Percentiles rank a stretch among this genome's conserved stretches.
Conservation (phyloP, 2,329 filamentous ascomycete species). For the Neonectria ditissima region DNA sequence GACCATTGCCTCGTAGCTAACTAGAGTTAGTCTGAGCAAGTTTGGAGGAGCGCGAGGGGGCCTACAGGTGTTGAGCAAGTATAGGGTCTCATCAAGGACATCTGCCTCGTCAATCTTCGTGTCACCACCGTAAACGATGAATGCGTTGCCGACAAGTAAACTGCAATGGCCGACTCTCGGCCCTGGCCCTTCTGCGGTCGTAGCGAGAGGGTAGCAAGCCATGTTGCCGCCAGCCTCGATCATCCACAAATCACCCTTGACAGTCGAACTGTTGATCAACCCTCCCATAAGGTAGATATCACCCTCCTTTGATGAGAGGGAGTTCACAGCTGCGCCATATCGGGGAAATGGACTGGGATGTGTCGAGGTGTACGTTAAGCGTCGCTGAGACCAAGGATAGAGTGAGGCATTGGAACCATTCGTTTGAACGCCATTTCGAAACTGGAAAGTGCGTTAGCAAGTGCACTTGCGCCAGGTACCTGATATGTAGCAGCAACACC, state of each 20-base stretch:
- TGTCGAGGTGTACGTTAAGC: slow-evolving; percentile 84
- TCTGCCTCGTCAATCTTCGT: slow-evolving; percentile 97
- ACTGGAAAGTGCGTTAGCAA: slow-evolving; percentile 50
- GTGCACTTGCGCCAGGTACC: slow-evolving; percentile 1
- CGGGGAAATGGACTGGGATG: slow-evolving; percentile 91
- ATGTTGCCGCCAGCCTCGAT: slow-evolving; percentile 90
- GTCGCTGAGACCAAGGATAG: slow-evolving; percentile 95
- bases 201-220: slow-evolving; percentile 90
- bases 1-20: slow-evolving; percentile 98
- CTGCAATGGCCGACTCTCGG: slow-evolving; percentile 95
- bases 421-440: slow-evolving; percentile 64
- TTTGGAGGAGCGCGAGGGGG: slow-evolving; percentile 33
- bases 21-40: slow-evolving; percentile 31
- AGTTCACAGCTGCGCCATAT: slow-evolving; percentile 96
- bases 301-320: slow-evolving; percentile 92
- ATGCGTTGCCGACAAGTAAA: slow-evolving; percentile 95
- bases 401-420: slow-evolving; percentile 79
- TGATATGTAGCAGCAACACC: neutral
- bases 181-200: slow-evolving; percentile 92
- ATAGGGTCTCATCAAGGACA: slow-evolving; percentile 92
- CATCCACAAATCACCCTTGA: slow-evolving; percentile 98
- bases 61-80: slow-evolving; percentile 97
- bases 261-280: slow-evolving; percentile 91
- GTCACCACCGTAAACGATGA: slow-evolving; percentile 98
- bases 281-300: slow-evolving; percentile 98